Evolutionary conservation across 2,329 filamentous ascomycete genomes (phyloP).

Genomic region (Trichoderma brevicompactum): DNA sequence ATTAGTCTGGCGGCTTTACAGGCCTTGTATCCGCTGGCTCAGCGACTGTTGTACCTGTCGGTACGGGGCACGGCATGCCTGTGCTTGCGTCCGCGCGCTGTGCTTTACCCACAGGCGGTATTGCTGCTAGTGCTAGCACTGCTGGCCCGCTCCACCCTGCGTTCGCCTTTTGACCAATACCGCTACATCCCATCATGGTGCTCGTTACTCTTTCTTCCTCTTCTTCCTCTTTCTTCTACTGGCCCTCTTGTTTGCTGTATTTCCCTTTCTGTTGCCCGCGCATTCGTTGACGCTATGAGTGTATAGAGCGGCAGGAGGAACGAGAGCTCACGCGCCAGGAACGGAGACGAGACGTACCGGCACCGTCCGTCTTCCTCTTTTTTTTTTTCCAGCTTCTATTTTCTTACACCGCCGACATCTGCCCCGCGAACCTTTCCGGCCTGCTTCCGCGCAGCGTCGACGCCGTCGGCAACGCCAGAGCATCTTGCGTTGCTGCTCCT

Average conservation of each 20-base stretch:
- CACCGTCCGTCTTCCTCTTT: not conserved
- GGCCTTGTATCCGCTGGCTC: not conserved
- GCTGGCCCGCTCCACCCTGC: conserved; percentile 9
- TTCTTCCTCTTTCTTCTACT: conserved; percentile 23
- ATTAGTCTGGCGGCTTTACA: conserved; percentile 9
- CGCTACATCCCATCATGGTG: conserved; percentile 21
- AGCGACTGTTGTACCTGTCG: not conserved
- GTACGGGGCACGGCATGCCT: not conserved
- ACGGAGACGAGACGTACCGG: conserved; percentile 20
- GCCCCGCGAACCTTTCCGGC: not conserved
- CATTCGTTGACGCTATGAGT: conserved; percentile 24
- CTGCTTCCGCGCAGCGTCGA: not conserved
- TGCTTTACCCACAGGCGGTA: conserved; percentile 4
- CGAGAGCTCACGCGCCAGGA: conserved; percentile 27
- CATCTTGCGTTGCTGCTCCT: not conserved
- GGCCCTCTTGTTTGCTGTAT: conserved; percentile 31
- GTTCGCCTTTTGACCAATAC: not conserved
- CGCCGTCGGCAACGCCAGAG: conserved; percentile 2
- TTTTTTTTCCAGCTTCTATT: conserved; percentile 3
- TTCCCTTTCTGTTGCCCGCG: conserved; percentile 11
- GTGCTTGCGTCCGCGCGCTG: conserved; percentile 2
- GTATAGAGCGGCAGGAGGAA: conserved; percentile 26
- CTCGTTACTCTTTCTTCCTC: conserved; percentile 20
- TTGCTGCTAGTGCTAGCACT: not conserved
- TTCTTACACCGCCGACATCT: not conserved